Evolutionary conservation across 2,329 filamentous ascomycete species (phyloP).

Genomic region (Claviceps arundinis): DNA sequence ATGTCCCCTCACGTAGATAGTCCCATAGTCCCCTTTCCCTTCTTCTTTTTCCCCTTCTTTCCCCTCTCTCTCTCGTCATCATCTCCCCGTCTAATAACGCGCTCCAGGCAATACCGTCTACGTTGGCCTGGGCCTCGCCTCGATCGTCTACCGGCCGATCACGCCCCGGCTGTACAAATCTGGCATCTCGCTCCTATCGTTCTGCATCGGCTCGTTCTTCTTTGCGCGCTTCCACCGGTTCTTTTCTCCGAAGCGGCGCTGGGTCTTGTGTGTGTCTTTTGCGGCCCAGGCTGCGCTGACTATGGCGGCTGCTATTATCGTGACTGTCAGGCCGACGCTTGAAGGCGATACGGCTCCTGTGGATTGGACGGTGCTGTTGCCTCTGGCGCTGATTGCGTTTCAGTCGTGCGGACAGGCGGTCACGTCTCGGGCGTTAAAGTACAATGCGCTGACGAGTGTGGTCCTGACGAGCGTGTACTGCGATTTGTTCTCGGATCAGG

Average conservation of each 20-base stretch:
- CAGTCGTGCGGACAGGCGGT: constrained; percentile 70
- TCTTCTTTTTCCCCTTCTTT: neutral
- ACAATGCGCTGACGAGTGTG: constrained; percentile 60
- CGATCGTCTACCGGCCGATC: constrained; percentile 25
- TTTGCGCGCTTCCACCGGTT: constrained; percentile 56
- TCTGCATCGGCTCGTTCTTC: constrained; percentile 58
- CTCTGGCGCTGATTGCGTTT: constrained; percentile 58
- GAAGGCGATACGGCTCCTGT: constrained; percentile 26
- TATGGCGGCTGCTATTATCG: constrained; percentile 37
- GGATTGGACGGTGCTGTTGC: constrained; percentile 48
- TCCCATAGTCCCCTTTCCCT: neutral
- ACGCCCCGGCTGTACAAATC: constrained; percentile 39
- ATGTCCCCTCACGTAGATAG: constrained; percentile 8
- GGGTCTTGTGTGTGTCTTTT: constrained; percentile 51
- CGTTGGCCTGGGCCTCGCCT: constrained; percentile 58
- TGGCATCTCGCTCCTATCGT: constrained; percentile 53
- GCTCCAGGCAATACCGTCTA: constrained; percentile 60
- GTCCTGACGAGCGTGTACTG: constrained; percentile 74
- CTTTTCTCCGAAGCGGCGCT: constrained; percentile 48
- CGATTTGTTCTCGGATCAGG: constrained; percentile 57
- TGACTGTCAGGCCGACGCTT: constrained; percentile 30
- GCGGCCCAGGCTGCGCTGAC: constrained; percentile 36
- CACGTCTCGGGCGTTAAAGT: constrained; percentile 55
- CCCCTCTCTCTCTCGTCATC: too few species aligned
- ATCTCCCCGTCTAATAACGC: neutral